Evolutionary conservation across 2,329 filamentous ascomycete species (phyloP).

Genomic region (Acarospora socialis): DNA sequence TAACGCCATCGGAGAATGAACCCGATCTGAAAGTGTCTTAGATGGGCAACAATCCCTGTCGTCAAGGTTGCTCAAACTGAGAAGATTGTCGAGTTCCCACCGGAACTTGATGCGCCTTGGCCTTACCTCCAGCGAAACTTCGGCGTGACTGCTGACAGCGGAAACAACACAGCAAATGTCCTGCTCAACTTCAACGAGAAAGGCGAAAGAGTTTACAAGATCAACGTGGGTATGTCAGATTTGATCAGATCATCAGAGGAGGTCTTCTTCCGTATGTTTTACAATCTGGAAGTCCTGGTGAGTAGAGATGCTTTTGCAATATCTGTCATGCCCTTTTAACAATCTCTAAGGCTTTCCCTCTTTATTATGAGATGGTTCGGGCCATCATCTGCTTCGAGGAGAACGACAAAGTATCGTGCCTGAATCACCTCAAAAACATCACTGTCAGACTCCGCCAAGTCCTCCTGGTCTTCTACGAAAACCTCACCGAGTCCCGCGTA

Average conservation of each 20-base stretch:
- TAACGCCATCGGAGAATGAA: neutral
- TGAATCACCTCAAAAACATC: conserved; percentile 13
- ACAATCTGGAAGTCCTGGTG: conserved; percentile 17
- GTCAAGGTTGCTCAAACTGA: conserved; percentile 23
- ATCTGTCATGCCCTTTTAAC: neutral
- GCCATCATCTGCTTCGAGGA: conserved; percentile 16
- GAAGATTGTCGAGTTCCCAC: conserved; percentile 19
- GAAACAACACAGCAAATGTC: conserved; percentile 22
- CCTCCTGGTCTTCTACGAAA: conserved; percentile 19
- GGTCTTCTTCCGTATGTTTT: conserved; percentile 21
- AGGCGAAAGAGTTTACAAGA: conserved; percentile 17
- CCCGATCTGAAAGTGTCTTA: neutral
- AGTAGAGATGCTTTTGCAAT: neutral
- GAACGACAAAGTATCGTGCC: conserved; percentile 13
- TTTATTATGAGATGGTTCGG: conserved; percentile 20
- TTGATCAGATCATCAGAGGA: conserved; percentile 19
- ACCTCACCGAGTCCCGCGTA: conserved; percentile 18
- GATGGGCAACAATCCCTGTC: conserved; percentile 24
- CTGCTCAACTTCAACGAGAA: conserved; percentile 21
- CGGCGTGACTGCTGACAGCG: conserved; percentile 19
- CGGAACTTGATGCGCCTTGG: conserved; percentile 21
- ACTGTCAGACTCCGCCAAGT: conserved; percentile 14
- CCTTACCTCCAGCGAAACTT: conserved; percentile 20
- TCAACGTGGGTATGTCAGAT: conserved; percentile 21
- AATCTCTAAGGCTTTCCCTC: conserved; percentile 14